Evolutionary conservation across 164 flowering plant genomes (phyloP), one percentile per base, ranked within the genome.

Genomic region (Vitis labrusca): DNA sequence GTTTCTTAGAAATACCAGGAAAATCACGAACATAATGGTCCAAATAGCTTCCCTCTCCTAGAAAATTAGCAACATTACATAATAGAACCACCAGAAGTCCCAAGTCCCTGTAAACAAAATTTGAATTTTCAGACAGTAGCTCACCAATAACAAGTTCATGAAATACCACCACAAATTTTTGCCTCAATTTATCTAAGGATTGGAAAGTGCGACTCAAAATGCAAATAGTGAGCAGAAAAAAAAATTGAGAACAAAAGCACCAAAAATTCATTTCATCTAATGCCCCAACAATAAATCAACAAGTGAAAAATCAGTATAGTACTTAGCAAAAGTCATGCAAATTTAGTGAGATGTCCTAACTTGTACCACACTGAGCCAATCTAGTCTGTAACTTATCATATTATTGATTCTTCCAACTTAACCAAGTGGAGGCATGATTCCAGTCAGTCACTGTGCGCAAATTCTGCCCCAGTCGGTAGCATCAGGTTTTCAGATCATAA

Each of bases 11-110:
- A 59, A 90, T 86, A 60, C 67, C 16, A 63, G 99, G 98, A 73
- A 93, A 96, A 82, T 96, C 99, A 73, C 99, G 98, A 74, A 91
- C 61, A 73, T 93, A 96, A 76, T 89, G 85, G 72, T 96, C 99
- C 77, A 93, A 54, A 74, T 86, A 96, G 79, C 81, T 82, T 61
- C 73, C 76, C 75, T 90, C 91, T 5, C 88, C 82, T 77, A 96
- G 73, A 66, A 67, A 83, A 72, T 69, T 70, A 66, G 98, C 92
- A 79, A 91, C 69, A 69, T 84, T 68, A 60, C 83, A 81, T 70
- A 93, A 78, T 32, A 96, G 83, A 84, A 67, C 71, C 56, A 85
- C 93, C 74, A 96, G 83, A 77, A 84, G 89, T 51, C 78, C 81
- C 78, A 91, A 80, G 67, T 96, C 98, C 85, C 99, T 96, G 67